These are phyloP conservation scores for Malus hybrid DNA, from an alignment of 331 rosid genomes.

Conservation along the genomic window DNA sequence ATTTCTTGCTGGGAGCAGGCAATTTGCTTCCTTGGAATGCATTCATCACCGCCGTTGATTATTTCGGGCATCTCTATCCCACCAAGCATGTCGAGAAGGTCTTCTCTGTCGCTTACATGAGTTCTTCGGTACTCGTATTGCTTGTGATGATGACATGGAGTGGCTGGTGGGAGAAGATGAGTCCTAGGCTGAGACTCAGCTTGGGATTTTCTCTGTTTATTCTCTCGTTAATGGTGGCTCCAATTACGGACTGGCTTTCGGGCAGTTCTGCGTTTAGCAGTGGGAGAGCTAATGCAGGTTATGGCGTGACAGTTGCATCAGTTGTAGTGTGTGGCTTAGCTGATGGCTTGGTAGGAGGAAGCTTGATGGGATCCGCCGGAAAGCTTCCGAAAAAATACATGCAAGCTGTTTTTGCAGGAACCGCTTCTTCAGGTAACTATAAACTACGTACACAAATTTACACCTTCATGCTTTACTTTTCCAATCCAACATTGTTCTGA, in stretches of 20 bases:
- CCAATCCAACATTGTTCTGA: not conserved
- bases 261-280: conserved; percentile 1
- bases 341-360: conserved; percentile 86
- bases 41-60: conserved; percentile 82
- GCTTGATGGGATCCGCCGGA: conserved; percentile 89
- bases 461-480: conserved; percentile 11
- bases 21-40: conserved; percentile 97
- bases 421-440: conserved; percentile 82
- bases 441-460: not conserved
- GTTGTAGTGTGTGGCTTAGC: conserved; percentile 71
- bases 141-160: conserved; percentile 61
- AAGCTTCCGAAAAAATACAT: conserved; percentile 79
- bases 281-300: conserved; percentile 39
- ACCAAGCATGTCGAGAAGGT: conserved; percentile 65
- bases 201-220: conserved; percentile 72
- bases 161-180: conserved; percentile 46
- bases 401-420: conserved; percentile 96
- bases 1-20: conserved; percentile 92
- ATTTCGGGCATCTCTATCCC: conserved; percentile 71
- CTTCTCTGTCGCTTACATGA: conserved; percentile 85
- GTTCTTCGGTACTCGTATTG: conserved; percentile 59
- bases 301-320: conserved; percentile 51
- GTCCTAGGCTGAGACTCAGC: conserved; percentile 59
- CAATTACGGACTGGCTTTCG: conserved; percentile 61
- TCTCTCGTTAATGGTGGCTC: conserved; percentile 63